Evolutionary conservation across 352 stramenopile species (phyloP), one percentile per base, ranked within the genome.

Genomic region (Pythium insidiosum): DNA sequence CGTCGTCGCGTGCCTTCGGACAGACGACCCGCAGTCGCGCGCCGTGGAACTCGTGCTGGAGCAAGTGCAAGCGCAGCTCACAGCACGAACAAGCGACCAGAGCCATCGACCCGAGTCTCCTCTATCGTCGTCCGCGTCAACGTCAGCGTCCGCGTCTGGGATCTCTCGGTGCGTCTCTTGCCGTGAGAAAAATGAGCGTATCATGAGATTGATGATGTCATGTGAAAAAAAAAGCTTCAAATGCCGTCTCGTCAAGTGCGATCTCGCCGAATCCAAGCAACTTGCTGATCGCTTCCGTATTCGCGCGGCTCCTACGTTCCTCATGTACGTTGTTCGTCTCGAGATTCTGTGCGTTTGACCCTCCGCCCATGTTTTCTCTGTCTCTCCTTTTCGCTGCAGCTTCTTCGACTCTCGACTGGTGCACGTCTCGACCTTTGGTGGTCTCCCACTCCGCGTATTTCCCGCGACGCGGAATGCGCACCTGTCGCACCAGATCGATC

Each of bases 401-500:
- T 88, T 90, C 53, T 87, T 82, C 53, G 50, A 74, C 19, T 53
- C 59, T 0, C 58, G 58, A 16, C 67, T 91, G 4, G 70, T 89
- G 10, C 51, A 66, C 35, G 74, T 74, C 15, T 80, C 68, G 31
- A 84, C 66, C 31, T 43, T 94, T 12, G 81, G 80, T 19, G 75
- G 73, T 13, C 25, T 60, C 7, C 28, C 67, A 5, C 36, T 72
- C 11, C 72, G 79, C 16, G 69, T 88, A 5, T 51, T 66, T 20
- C 75, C 72, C 4, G 59, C 66, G 1, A 87, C 72, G 3, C 77
- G 54, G 46, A 88, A 88, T 37, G 63, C 71, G 0, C 53, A 79
- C 28, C 44, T 88, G 13, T 84, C 72, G 10, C 53, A 62, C 6
- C 50, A 71, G 43, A 67, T 82, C 38, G 68, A 85, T 11, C 51